Evolutionary conservation across 495 filamentous ascomycete genomes (phyloP).

Genomic region (Hypoxylon intermedium): DNA sequence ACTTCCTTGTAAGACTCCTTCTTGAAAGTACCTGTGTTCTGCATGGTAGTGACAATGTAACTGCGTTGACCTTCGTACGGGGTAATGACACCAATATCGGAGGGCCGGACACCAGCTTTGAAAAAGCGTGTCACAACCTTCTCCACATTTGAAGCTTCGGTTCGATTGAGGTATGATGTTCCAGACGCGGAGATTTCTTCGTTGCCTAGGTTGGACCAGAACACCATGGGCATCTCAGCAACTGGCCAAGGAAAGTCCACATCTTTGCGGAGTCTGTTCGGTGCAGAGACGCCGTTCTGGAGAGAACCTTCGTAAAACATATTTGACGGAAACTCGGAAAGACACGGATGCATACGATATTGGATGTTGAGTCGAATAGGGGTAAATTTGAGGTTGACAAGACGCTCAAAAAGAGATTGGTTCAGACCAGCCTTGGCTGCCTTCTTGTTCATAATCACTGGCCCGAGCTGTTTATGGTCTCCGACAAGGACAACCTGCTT

Average conservation of each 20-base stretch:
- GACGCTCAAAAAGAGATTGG: slow-evolving; percentile 95
- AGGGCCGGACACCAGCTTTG: slow-evolving; percentile 94
- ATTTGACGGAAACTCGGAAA: slow-evolving; percentile 97
- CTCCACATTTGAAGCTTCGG: slow-evolving; percentile 95
- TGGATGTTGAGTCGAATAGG: slow-evolving; percentile 96
- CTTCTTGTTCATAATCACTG: slow-evolving; percentile 99
- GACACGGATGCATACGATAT: slow-evolving; percentile 98
- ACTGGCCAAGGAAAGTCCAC: slow-evolving; percentile 99
- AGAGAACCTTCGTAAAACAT: slow-evolving; percentile 99
- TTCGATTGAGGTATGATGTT: slow-evolving; percentile 97
- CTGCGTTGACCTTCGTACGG: slow-evolving; percentile 98
- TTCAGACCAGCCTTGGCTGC: slow-evolving; percentile 97
- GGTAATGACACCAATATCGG: slow-evolving; percentile 95
- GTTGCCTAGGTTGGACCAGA: slow-evolving; percentile 97
- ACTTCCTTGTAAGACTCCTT: slow-evolving; percentile 99
- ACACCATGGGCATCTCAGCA: slow-evolving; percentile 97
- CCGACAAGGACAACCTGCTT: slow-evolving; percentile 98
- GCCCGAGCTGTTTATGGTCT: slow-evolving; percentile 97
- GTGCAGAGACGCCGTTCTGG: slow-evolving; percentile 94
- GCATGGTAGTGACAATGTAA: slow-evolving; percentile 99
- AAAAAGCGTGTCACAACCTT: slow-evolving; percentile 99
- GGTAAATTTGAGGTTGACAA: slow-evolving; percentile 90
- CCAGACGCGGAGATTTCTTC: slow-evolving; percentile 98
- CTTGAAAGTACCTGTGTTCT: slow-evolving; percentile 93
- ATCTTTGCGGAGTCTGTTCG: slow-evolving; percentile 85